Percentiles rank a stretch among this genome's conserved stretches.
These are phyloP conservation scores for Wickerhamomyces chambardii DNA, from an alignment of 805 yeast genomes.

Conservation along the genomic window DNA sequence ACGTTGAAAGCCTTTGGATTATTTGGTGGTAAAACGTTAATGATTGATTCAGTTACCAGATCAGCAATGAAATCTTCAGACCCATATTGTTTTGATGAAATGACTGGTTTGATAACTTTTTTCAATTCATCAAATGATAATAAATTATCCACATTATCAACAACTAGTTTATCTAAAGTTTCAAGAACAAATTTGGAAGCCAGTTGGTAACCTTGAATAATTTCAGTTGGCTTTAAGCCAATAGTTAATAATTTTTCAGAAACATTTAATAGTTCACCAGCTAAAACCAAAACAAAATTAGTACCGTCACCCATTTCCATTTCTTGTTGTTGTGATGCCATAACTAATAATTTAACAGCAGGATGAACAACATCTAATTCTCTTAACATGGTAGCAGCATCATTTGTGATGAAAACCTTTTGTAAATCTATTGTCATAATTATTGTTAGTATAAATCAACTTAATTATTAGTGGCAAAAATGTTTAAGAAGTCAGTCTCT, in stretches of 20 bases:
- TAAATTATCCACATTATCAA: slow-evolving; percentile 54
- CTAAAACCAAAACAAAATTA: slow-evolving; percentile 82
- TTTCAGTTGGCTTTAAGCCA: slow-evolving; percentile 88
- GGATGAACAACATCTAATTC: slow-evolving; percentile 96
- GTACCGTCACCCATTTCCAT: slow-evolving; percentile 96
- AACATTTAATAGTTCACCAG: slow-evolving; percentile 83
- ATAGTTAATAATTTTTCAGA: slow-evolving; percentile 78
- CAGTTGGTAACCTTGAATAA: slow-evolving; percentile 83
- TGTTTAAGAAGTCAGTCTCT: too few relatives aligned
- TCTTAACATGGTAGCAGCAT: slow-evolving; percentile 95
- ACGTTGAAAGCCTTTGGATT: slow-evolving; percentile 68
- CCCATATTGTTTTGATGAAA: slow-evolving; percentile 91
- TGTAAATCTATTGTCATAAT: too few relatives aligned
- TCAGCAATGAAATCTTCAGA: slow-evolving; percentile 69
- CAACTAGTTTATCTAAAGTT: slow-evolving; percentile 56
- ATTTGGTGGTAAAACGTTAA: slow-evolving; percentile 64
- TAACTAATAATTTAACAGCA: slow-evolving; percentile 89
- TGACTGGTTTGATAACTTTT: slow-evolving; percentile 77
- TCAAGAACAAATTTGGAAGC: slow-evolving; percentile 73
- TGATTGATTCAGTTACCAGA: slow-evolving; percentile 79
- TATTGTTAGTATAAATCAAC: background rate
- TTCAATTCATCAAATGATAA: slow-evolving; percentile 43
- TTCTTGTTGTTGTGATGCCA: slow-evolving; percentile 97
- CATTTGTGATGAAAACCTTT: slow-evolving; percentile 84
- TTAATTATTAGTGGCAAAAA: slow-evolving; percentile 10